Evolutionary conservation across 805 yeast species (phyloP).

Genomic region (Candida patagonica): DNA sequence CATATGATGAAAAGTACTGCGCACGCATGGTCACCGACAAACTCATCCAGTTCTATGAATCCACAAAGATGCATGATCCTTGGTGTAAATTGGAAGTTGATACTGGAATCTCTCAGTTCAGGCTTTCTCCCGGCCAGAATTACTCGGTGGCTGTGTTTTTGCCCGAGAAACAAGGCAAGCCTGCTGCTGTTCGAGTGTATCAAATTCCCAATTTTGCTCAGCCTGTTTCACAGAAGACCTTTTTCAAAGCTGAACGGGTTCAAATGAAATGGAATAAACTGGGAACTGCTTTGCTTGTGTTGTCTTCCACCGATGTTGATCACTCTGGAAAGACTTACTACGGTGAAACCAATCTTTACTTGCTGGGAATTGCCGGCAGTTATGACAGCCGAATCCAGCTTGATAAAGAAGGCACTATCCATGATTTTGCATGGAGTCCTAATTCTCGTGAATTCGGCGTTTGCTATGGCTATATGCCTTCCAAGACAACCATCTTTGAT

Average conservation of each 20-base stretch:
- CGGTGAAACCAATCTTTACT: conserved; percentile 89
- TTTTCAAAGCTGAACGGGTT: conserved; percentile 94
- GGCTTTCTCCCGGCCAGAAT: conserved; percentile 77
- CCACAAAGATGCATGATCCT: conserved; percentile 35
- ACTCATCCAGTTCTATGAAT: conserved; percentile 55
- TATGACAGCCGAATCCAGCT: conserved; percentile 82
- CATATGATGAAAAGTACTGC: conserved; percentile 65
- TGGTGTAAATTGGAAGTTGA: conserved; percentile 48
- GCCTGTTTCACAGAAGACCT: conserved; percentile 77
- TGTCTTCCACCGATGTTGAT: conserved; percentile 94
- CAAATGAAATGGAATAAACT: conserved; percentile 85
- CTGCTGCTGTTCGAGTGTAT: conserved; percentile 80
- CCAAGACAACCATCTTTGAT: conserved; percentile 89
- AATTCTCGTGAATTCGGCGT: conserved; percentile 95
- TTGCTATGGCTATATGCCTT: conserved; percentile 96
- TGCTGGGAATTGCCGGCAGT: conserved; percentile 86
- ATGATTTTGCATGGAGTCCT: conserved; percentile 96
- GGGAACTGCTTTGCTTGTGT: conserved; percentile 89
- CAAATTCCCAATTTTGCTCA: conserved; percentile 65
- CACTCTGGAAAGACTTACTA: conserved; percentile 88
- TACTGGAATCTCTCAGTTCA: conserved; percentile 48
- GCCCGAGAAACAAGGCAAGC: conserved; percentile 80
- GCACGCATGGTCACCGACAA: conserved; percentile 54
- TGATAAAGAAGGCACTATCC: conserved; percentile 92
- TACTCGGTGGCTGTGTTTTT: conserved; percentile 86